Evolutionary conservation across 73 alveolate genomes (phyloP).

Genomic region (Paramecium sexaurelia): DNA sequence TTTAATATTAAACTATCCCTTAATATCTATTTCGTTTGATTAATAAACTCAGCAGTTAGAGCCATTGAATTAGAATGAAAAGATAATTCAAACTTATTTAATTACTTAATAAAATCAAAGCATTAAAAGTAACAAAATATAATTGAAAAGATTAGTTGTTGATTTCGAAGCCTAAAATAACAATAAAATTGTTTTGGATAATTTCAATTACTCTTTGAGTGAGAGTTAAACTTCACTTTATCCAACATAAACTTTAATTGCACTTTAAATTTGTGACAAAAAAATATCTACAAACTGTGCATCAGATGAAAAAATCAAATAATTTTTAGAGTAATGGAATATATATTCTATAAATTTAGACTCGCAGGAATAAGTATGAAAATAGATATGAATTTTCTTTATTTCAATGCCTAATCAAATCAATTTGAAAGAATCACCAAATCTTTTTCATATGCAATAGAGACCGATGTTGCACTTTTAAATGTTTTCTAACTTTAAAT

Average conservation of each 20-base stretch:
- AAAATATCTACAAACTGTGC: neutral
- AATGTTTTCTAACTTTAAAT: neutral
- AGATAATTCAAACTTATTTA: neutral
- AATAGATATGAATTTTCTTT: neutral
- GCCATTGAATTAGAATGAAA: neutral
- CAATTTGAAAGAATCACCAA: neutral
- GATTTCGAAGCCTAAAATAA: neutral
- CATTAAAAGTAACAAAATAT: neutral
- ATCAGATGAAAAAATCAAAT: neutral
- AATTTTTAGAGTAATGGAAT: neutral
- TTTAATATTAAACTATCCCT: neutral
- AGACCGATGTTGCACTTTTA: neutral
- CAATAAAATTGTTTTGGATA: neutral
- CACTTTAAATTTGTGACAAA: neutral
- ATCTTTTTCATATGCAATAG: neutral
- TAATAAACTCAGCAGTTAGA: neutral
- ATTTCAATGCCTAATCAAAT: neutral
- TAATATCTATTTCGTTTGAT: neutral
- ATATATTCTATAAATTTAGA: neutral
- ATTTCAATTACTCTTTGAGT: neutral
- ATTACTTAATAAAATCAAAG: neutral
- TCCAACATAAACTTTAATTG: neutral
- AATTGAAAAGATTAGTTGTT: too few species aligned
- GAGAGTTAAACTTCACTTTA: neutral
- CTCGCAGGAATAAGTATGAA: neutral